A percentile compares a stretch with the other conserved stretches of the same genome.
phyloP scores from a whole-genome alignment of 2,329 filamentous ascomycete species.

The Aspergillus luchuensis region DNA sequence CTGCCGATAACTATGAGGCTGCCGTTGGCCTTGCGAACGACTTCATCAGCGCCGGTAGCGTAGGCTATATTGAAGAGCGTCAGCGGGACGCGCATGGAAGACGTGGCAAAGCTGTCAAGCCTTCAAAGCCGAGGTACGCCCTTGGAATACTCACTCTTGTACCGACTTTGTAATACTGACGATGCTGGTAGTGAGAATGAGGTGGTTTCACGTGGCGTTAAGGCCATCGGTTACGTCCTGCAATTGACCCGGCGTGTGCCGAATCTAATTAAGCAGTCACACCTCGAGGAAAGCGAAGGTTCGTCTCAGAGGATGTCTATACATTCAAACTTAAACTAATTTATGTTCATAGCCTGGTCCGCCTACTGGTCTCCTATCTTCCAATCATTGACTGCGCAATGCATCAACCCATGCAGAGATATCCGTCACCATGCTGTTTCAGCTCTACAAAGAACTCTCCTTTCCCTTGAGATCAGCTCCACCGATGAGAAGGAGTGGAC shows the following conservation, averaged over 20 bases:
- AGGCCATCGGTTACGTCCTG: constrained; percentile 79
- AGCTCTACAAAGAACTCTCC: constrained; percentile 78
- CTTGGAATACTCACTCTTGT: neutral
- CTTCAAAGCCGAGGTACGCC: constrained; percentile 57
- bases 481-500: constrained; percentile 88
- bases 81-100: constrained; percentile 60
- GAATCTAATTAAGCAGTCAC: constrained; percentile 85
- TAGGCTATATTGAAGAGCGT: constrained; percentile 71
- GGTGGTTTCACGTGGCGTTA: constrained; percentile 73
- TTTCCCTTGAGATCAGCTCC: constrained; percentile 82
- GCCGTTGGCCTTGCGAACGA: constrained; percentile 82
- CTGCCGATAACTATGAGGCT: constrained; percentile 93
- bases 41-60: constrained; percentile 80
- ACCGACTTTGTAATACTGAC: neutral
- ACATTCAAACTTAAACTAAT: constrained; percentile 12
- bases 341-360: constrained; percentile 71
- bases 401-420: constrained; percentile 90
- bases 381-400: constrained; percentile 82
- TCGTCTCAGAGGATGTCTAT: constrained; percentile 25
- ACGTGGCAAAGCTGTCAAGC: constrained; percentile 56
- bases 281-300: constrained; percentile 85
- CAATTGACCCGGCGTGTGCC: constrained; percentile 80
- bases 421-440: constrained; percentile 87
- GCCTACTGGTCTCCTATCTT: constrained; percentile 98
- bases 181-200: constrained; percentile 62